phyloP scores from a whole-genome alignment of 2,329 filamentous ascomycete genomes.

The Sporothrix pseudoabietina region DNA sequence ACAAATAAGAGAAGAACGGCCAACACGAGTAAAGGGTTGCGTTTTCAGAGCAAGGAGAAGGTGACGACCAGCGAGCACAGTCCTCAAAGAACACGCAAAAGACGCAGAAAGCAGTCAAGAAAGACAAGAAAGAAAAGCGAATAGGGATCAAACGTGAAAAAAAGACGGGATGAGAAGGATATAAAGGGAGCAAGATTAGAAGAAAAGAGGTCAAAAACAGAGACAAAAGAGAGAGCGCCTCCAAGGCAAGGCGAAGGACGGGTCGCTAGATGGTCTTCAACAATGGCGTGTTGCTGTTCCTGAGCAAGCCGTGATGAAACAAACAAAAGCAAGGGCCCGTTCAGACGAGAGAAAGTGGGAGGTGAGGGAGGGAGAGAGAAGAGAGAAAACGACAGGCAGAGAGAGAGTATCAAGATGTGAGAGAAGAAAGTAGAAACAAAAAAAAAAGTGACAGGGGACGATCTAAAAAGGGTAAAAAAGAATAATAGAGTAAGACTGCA shows the following conservation, averaged over 20 bases:
- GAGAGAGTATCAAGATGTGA: neutral
- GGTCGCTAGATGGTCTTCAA: neutral
- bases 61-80: conserved; percentile 11
- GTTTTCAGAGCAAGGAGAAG: neutral
- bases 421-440: neutral
- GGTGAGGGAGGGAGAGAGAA: neutral
- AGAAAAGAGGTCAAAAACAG: neutral
- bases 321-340: neutral
- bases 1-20: neutral
- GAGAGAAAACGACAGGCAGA: conserved; percentile 3
- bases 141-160: neutral
- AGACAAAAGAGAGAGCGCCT: neutral
- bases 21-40: neutral
- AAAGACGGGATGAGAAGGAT: conserved; percentile 21
- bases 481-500: neutral
- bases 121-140: neutral
- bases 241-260: conserved; percentile 7
- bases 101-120: too few species aligned
- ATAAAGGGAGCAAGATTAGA: conserved; percentile 3
- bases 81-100: neutral
- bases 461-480: neutral
- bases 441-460: neutral
- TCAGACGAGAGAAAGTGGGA: neutral
- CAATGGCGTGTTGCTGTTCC: conserved; percentile 30
- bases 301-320: conserved; percentile 27